Base-by-base conservation (phyloP, 257 asterid genomes). In the Linderniella brevidens region DNA sequence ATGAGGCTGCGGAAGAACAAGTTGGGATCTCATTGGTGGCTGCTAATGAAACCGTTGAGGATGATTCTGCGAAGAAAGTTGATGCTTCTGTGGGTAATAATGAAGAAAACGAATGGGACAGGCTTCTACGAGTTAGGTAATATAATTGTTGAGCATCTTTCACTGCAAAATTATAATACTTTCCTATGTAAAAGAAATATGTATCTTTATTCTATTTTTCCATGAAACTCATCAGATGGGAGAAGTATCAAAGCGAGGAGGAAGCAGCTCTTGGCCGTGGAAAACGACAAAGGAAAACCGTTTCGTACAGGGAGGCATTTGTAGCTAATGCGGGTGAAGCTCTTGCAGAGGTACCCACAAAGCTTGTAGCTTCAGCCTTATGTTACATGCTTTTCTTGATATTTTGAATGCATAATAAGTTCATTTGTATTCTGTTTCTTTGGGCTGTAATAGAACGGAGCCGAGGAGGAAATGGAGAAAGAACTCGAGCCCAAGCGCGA, bases 191-290 rank as follows among this genome's bases (percentile, higher is more conserved):
- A 25, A 25, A 25, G 32, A 25, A 25, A 25, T 25, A 25, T 25
- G 6, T 25, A 25, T 25, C 32, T 25, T 25, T 25, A 3, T 14
- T 15, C 14, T 36, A 13, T 8, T 50, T 19, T 37, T 41, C 13
- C 57, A 12, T 19, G 13, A 36, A n/a, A n/a, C n/a, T n/a, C 32
- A 25, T 25, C 32, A 88, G 97, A 69, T 88, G 97, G 97, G 92
- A 80, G 70, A 88, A 57, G 48, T 74, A 76, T 70, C 95, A 78
- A 53, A 74, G 55, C 17, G 97, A 80, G 78, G 93, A 78, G 80
- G 93, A 83, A 71, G 95, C 95, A 59, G 81, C 81, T 59, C 97
- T 88, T 72, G 97, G 97, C 47, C 92, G 97, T 37, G 97, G 97
- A 37, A 88, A 88, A 70, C 93, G 97, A 70, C 95, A 72, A 58